Base-by-base conservation (phyloP, 176 grass and related monocot species). In the Carex parvula region DNA sequence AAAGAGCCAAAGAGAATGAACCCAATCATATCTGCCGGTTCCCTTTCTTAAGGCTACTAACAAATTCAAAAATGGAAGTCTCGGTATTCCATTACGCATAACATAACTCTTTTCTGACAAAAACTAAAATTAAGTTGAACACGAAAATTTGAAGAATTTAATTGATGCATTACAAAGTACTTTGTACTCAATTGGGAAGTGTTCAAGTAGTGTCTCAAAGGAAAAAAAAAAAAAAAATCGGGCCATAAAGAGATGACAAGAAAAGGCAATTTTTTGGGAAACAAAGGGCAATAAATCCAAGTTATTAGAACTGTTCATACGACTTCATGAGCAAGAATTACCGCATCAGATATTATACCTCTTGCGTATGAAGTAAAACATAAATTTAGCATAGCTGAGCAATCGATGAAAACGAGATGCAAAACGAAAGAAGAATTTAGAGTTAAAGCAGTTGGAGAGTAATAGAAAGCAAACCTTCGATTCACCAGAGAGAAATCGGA, bases 401-500 rank as follows among this genome's bases (percentile, higher is more conserved):
- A 39, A 69, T 69, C 33, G 66, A 37, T 69, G 15, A 30, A 60
- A 30, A 69, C 15, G 66, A 67, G 64, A 30, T 37, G 64, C 64
- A 67, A 16, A 35, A 67, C 11, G 64, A 67, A 35, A 35, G 30
- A 67, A 17, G 5, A 35, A 67, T 15, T 71, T 20, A 21, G 17
- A 71, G 68, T 71, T 71, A 7, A 44, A 71, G 18, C 64, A 67
- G 8, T 46, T 9, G 7, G 37, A 48, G 35, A 46, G 18, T 18
- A 71, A 71, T 24, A 62, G 60, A 62, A 21, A 67, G 29, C 13
- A 67, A 35, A 76, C 71, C 71, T 76, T 55, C 11, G 71, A 76
- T 30, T 76, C 46, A 5, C 64, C 14, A 20, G 37, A 71, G 17
- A 50, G n/a, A 73, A 50, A 73, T 48, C 9, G 41, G n/a, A 24